Conservation (phyloP, 495 filamentous ascomycete species). For the Penicillium chermesinum region DNA sequence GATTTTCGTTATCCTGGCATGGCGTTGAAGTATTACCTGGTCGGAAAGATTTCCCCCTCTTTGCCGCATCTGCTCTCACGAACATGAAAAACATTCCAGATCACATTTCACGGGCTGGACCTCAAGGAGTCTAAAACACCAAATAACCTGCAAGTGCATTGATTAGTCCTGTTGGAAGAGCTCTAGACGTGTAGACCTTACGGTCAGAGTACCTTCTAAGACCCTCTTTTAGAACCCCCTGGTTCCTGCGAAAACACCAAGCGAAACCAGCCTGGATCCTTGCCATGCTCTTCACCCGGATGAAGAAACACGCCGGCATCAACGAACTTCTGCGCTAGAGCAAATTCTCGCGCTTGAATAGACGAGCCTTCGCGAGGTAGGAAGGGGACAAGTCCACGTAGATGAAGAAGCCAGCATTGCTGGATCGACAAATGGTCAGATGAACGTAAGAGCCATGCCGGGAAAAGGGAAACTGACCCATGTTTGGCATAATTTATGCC, state of each 20-base stretch:
- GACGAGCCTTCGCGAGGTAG: constrained; percentile 8
- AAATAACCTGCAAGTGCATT: no score
- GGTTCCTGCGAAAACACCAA: constrained; percentile 40
- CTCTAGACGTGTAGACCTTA: not conserved
- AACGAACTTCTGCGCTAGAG: constrained; percentile 33
- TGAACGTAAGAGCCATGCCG: not conserved
- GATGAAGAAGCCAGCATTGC: constrained; percentile 50
- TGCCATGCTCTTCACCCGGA: constrained; percentile 35
- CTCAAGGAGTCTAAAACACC: no score
- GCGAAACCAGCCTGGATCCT: constrained; percentile 45
- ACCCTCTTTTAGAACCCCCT: constrained; percentile 27
- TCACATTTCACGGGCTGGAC: no score
- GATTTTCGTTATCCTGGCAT: no score
- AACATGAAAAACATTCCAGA: no score
- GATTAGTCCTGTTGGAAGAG: not conserved
- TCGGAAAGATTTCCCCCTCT: no score
- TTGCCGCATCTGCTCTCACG: no score
- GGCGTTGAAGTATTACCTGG: no score
- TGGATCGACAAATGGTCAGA: constrained; percentile 3
- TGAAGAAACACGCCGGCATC: constrained; percentile 42
- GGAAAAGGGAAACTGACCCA: constrained; percentile 13
- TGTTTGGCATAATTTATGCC: constrained; percentile 31
- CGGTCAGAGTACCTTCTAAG: constrained; percentile 21
- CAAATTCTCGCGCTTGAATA: constrained; percentile 21
- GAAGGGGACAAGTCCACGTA: constrained; percentile 44